Conservation (phyloP, 2,329 filamentous ascomycete genomes). For the Trichoderma endophyticum region DNA sequence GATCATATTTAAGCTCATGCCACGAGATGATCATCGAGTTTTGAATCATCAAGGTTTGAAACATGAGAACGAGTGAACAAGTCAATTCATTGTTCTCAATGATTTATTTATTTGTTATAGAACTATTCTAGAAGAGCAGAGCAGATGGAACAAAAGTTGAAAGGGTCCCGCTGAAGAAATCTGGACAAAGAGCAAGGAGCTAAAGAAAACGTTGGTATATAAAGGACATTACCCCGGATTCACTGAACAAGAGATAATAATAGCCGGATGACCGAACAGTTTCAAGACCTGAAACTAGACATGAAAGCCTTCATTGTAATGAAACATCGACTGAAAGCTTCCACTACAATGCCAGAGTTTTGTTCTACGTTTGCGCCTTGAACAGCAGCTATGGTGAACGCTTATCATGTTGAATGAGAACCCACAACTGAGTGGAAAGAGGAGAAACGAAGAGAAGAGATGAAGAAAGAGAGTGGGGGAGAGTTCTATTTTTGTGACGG, state of each 20-base stretch:
- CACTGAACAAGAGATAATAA: neutral
- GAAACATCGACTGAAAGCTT: neutral
- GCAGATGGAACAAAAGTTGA: neutral
- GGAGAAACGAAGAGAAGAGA: neutral
- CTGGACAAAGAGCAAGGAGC: neutral
- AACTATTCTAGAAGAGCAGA: neutral
- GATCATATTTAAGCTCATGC: neutral
- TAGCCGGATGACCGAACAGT: neutral
- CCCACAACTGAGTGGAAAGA: neutral
- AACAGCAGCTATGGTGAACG: neutral
- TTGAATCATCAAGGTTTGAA: neutral
- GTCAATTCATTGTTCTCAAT: conserved; percentile 3
- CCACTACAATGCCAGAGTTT: neutral
- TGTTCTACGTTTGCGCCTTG: neutral
- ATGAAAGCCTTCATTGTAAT: neutral
- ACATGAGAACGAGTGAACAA: neutral
- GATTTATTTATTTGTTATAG: neutral
- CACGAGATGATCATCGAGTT: neutral
- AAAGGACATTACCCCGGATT: neutral
- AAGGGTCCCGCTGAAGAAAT: neutral
- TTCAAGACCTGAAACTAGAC: neutral
- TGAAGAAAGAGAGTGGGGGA: neutral
- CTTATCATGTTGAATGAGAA: neutral
- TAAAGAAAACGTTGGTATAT: neutral
- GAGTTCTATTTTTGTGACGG: neutral